Percentiles rank a stretch among this genome's conserved stretches.
Evolutionary conservation across 345 rosid genomes (phyloP).

Genomic region (Erodium maritimum): DNA sequence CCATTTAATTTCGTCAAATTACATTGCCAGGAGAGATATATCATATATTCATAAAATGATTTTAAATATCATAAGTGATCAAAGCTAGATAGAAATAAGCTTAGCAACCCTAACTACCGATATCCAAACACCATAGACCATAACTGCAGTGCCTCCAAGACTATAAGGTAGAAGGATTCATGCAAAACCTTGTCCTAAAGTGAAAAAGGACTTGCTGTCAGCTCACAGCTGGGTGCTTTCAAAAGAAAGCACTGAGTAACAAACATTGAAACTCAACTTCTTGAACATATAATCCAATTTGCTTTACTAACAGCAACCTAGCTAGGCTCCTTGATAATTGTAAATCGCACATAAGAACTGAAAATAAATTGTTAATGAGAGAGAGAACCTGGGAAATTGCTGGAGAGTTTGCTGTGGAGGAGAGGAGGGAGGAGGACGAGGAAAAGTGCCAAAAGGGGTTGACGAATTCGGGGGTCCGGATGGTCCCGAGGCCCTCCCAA

Average conservation of each 20-base stretch:
- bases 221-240: too few relatives aligned
- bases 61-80: background rate
- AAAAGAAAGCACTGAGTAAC: too few relatives aligned
- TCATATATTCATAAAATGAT: background rate
- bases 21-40: background rate
- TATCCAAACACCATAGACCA: too few relatives aligned
- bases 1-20: background rate
- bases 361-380: background rate
- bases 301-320: too few relatives aligned
- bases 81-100: slow-evolving; percentile 3
- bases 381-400: slow-evolving; percentile 15
- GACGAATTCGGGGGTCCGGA: slow-evolving; percentile 8
- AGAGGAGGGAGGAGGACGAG: slow-evolving; percentile 18
- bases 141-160: too few relatives aligned
- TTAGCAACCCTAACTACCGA: background rate
- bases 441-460: slow-evolving; percentile 16
- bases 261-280: background rate
- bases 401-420: slow-evolving; percentile 11
- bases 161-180: too few relatives aligned
- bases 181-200: too few relatives aligned
- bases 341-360: slow-evolving; percentile 7
- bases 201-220: too few relatives aligned
- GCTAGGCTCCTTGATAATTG: background rate
- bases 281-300: background rate
- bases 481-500: slow-evolving; percentile 43